Conservation (phyloP, 441 rosid species). For the Adansonia madagascariensis region DNA sequence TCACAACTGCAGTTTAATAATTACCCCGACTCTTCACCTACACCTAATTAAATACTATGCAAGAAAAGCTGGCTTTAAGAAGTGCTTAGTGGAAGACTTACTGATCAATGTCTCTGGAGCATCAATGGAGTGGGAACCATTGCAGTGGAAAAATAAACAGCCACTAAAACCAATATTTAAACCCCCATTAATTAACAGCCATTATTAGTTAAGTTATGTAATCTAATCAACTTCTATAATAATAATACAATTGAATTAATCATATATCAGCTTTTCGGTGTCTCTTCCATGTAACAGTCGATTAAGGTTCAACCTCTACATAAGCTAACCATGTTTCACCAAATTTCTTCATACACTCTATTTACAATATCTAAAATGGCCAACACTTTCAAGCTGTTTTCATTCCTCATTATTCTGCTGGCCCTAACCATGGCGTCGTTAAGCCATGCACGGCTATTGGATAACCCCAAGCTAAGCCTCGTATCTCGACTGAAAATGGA, state of each 20-base stretch:
- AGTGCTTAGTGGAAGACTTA: background rate
- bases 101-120: background rate
- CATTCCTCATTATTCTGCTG: background rate
- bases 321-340: background rate
- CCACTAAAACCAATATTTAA: background rate
- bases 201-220: background rate
- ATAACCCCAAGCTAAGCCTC: conserved; percentile 14
- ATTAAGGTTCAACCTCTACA: background rate
- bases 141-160: background rate
- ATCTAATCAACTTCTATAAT: background rate
- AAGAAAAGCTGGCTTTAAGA: background rate
- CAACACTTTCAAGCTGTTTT: conserved; percentile 14
- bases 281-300: background rate
- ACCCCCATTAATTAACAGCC: background rate
- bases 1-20: too few relatives aligned
- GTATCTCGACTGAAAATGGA: conserved; percentile 21
- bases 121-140: background rate
- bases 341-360: background rate
- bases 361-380: conserved; percentile 16
- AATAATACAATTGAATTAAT: background rate
- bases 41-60: conserved; percentile 8
- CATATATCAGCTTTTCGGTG: background rate
- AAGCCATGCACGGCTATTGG: conserved; percentile 28
- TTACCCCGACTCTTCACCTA: background rate
- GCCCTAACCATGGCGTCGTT: conserved; percentile 15